Conservation (phyloP, 257 asterid species). For the Solanum etuberosum region DNA sequence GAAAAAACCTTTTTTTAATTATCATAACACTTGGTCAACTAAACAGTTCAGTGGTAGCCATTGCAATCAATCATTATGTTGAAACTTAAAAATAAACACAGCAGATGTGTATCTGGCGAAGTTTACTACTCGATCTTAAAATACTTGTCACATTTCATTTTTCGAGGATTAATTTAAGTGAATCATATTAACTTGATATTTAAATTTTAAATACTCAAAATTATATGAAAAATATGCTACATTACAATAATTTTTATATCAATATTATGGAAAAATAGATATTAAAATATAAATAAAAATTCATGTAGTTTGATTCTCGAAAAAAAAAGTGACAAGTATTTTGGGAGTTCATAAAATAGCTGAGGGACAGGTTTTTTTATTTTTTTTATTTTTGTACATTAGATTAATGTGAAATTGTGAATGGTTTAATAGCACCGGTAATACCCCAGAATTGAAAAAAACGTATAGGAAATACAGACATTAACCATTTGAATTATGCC, state of each 20-base stretch:
- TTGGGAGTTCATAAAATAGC: neutral
- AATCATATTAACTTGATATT: neutral
- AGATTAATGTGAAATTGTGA: neutral
- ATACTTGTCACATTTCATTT: neutral
- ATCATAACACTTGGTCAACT: neutral
- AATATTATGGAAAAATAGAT: neutral
- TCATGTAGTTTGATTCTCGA: neutral
- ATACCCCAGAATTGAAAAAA: neutral
- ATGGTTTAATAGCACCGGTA: neutral
- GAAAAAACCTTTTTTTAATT: neutral
- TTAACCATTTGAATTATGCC: neutral
- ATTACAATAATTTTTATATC: neutral
- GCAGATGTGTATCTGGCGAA: neutral
- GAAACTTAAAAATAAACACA: neutral
- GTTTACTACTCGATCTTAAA: neutral
- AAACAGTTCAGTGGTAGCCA: neutral
- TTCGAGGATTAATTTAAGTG: neutral
- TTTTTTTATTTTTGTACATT: neutral
- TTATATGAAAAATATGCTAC: neutral
- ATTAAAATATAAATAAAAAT: neutral
- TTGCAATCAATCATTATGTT: neutral
- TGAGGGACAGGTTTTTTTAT: neutral
- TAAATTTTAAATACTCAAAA: neutral
- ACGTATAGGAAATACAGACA: neutral
- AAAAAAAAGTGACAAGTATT: neutral